Evolutionary conservation across 2,329 filamentous ascomycete species (phyloP).

Genomic region (Claviceps quebecensis): DNA sequence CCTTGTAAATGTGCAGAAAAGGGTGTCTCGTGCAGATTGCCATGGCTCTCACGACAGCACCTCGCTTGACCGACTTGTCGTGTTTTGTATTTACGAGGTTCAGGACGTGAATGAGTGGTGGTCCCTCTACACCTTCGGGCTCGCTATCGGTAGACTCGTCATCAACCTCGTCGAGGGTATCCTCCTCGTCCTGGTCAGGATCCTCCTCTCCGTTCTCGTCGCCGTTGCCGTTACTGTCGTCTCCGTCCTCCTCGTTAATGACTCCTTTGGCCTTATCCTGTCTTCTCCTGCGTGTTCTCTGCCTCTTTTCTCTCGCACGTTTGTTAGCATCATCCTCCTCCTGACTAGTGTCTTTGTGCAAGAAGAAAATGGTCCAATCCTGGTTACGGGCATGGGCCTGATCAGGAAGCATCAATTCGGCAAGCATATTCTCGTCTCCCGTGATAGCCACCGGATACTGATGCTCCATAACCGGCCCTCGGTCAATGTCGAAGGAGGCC

Average conservation of each 20-base stretch:
- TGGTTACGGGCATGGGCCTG: constrained; percentile 89
- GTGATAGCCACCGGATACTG: constrained; percentile 92
- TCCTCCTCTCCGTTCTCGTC: constrained; percentile 19
- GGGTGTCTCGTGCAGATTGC: constrained; percentile 96
- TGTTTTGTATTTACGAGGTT: constrained; percentile 98
- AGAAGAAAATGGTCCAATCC: constrained; percentile 98
- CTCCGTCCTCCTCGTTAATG: constrained; percentile 23
- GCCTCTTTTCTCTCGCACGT: constrained; percentile 39
- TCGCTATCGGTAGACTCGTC: constrained; percentile 45
- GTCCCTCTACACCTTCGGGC: constrained; percentile 62
- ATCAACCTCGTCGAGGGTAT: constrained; percentile 36
- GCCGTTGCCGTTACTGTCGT: not conserved
- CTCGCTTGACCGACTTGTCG: constrained; percentile 83
- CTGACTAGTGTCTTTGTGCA: constrained; percentile 85
- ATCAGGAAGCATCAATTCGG: constrained; percentile 95
- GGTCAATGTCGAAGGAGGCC: constrained; percentile 92
- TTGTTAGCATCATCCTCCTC: constrained; percentile 67
- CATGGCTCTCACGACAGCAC: constrained; percentile 95
- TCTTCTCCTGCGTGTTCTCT: constrained; percentile 34
- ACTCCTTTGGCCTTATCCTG: constrained; percentile 37
- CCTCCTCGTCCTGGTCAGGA: constrained; percentile 35
- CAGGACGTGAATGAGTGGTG: constrained; percentile 88
- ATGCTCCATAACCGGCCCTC: constrained; percentile 94
- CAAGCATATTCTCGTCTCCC: constrained; percentile 94
- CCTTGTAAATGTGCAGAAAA: constrained; percentile 98